Base-by-base conservation (phyloP, 345 rosid genomes). In the Rhodamnia argentea region DNA sequence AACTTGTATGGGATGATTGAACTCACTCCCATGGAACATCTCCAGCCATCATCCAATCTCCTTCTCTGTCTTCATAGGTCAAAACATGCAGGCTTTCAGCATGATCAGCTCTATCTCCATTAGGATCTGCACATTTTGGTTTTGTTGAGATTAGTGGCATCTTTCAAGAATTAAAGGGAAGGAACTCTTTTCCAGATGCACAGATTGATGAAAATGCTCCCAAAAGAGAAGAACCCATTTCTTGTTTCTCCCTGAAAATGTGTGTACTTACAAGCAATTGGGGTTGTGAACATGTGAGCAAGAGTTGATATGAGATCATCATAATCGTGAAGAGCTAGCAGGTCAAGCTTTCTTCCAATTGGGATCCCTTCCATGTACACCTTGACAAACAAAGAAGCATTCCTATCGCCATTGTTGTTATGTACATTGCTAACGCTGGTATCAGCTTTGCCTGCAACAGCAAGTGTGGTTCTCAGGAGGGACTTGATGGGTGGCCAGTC, bases 41-140 rank as follows among this genome's bases (percentile, higher is more conserved):
- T 64, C 96, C 95, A 74, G 92, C 95, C 83, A 94, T 89, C 95
- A 94, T 94, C 94, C 93, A 92, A 32, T 94, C 95, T 75, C 92
- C 91, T 64, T 94, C 96, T 87, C 89, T 90, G 86, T 94, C 96
- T 87, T 94, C 92, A 60, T 94, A 94, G 20, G 92, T 92, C 52
- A 93, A 87, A 23, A 91, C 91, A 85, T 90, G 86, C 18, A 53
- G 55, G 26, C 58, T 18, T 52, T 87, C 58, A 8, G 32, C 55
- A 44, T 83, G 84, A 44, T 85, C 64, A 78, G 82, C 84, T 24
- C 70, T 40, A 32, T 24, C 52, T 53, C 60, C 78, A 57, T 40
- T 52, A 32, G 83, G 89, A 84, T 85, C 89, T 89, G 87, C 81
- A 70, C 81, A 37, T 18, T 70, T 16, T 40, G 44, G 24, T 2